phyloP scores from a whole-genome alignment of 441 rosid species.

The Brassica hybrid region DNA sequence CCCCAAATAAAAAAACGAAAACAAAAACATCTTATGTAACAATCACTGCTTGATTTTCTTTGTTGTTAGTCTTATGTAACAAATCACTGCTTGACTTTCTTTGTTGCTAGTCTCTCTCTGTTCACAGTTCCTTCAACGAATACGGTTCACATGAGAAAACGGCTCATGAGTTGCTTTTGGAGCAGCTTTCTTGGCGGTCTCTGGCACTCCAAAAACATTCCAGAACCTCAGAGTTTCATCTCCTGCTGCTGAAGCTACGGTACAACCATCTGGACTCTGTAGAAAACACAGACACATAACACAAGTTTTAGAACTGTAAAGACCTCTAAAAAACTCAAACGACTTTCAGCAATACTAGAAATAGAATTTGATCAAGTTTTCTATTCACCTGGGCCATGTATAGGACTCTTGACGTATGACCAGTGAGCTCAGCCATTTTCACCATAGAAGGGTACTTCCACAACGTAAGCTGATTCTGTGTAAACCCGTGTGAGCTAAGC shows the following conservation, averaged over 20 bases:
- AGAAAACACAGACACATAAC: constrained; percentile 10
- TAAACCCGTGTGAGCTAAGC: constrained; percentile 47
- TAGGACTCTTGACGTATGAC: constrained; percentile 29
- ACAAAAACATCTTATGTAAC: background rate
- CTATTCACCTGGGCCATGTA: constrained; percentile 31
- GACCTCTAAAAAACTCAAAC: constrained; percentile 8
- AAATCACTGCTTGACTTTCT: background rate
- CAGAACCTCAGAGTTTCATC: constrained; percentile 69
- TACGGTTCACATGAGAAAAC: constrained; percentile 58
- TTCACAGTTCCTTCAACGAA: constrained; percentile 45
- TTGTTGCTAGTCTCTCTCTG: background rate
- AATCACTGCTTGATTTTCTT: background rate
- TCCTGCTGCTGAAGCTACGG: constrained; percentile 70
- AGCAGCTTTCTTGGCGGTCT: constrained; percentile 52
- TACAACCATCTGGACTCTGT: constrained; percentile 75
- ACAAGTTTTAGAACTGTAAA: constrained; percentile 14
- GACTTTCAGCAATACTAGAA: background rate
- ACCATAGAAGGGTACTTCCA: constrained; percentile 45
- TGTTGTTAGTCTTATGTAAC: background rate
- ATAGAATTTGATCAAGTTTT: constrained; percentile 6
- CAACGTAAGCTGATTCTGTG: constrained; percentile 37
- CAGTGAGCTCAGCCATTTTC: constrained; percentile 40
- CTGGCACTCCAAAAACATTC: constrained; percentile 67
- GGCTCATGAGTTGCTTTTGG: constrained; percentile 54
- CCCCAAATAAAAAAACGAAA: background rate